Percentiles rank a stretch among this genome's conserved stretches.
Conservation (phyloP, 345 rosid genomes). For the Pelargonium nanum region DNA sequence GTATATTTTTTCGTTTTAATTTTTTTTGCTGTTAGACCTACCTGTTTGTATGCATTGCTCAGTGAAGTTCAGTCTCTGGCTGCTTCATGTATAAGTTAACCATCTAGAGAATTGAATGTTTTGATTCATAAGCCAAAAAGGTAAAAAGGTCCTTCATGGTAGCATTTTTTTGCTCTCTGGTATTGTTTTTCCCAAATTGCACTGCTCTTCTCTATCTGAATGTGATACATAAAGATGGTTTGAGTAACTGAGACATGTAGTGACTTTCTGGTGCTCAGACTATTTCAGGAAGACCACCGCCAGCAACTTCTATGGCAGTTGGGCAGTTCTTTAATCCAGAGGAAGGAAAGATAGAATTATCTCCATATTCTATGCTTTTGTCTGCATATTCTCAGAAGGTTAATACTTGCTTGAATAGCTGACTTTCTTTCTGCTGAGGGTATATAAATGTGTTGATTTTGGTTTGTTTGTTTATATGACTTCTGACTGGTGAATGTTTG, state of each 20-base stretch:
- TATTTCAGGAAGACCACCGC: slow-evolving; percentile 91
- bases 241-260: slow-evolving; percentile 11
- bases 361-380: slow-evolving; percentile 54
- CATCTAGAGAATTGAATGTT: background rate
- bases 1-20: no score
- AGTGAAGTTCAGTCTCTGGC: background rate
- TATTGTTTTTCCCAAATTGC: slow-evolving; percentile 6
- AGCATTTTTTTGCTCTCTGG: background rate
- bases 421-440: slow-evolving; percentile 9
- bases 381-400: slow-evolving; percentile 72
- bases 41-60: background rate
- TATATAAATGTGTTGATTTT: slow-evolving; percentile 7
- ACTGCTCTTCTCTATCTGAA: slow-evolving; percentile 5
- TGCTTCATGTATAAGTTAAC: background rate
- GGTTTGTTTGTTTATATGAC: slow-evolving; percentile 11
- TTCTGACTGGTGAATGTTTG: slow-evolving; percentile 14
- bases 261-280: slow-evolving; percentile 48
- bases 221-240: slow-evolving; percentile 11
- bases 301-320: slow-evolving; percentile 96
- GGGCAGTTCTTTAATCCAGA: slow-evolving; percentile 91
- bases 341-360: slow-evolving; percentile 57
- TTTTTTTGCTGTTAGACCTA: background rate
- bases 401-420: slow-evolving; percentile 14
- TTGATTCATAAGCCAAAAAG: background rate
- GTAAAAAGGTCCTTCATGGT: background rate